Percentiles rank a stretch among this genome's conserved stretches.
These are phyloP conservation scores for Pleomassaria siparia DNA, from an alignment of 2,329 filamentous ascomycete species.

Conservation along the genomic window DNA sequence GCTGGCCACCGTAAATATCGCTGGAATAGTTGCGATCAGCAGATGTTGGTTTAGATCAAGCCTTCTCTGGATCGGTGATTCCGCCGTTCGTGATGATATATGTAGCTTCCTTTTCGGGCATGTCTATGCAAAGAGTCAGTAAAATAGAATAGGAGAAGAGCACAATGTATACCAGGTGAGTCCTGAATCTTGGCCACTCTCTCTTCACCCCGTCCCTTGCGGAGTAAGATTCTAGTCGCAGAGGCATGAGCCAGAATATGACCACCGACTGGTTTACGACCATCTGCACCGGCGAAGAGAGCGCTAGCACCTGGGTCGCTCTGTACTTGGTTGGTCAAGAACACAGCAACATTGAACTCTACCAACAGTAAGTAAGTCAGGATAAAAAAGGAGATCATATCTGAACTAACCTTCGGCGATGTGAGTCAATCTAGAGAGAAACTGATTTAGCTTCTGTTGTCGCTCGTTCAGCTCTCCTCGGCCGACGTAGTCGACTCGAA, in stretches of 20 bases:
- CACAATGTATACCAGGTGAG: constrained; percentile 57
- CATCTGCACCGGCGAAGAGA: constrained; percentile 67
- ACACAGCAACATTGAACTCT: constrained; percentile 66
- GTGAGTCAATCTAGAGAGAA: constrained; percentile 63
- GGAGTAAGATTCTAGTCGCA: constrained; percentile 64
- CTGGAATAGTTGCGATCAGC: neutral
- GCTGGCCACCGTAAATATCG: neutral
- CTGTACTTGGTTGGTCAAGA: constrained; percentile 69
- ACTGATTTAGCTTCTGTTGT: constrained; percentile 68
- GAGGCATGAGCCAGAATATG: constrained; percentile 71
- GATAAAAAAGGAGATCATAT: neutral
- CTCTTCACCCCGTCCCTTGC: constrained; percentile 70
- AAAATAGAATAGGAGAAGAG: neutral
- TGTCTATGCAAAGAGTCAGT: constrained; percentile 50
- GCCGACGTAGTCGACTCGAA: constrained; percentile 67
- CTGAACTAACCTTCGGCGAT: constrained; percentile 60
- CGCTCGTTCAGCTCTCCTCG: constrained; percentile 68
- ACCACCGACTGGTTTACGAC: constrained; percentile 66
- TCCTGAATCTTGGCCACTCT: constrained; percentile 70
- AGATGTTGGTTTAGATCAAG: constrained; percentile 34
- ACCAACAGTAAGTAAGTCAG: constrained; percentile 2
- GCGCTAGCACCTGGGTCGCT: constrained; percentile 69
- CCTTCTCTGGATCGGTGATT: constrained; percentile 68
- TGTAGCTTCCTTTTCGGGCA: constrained; percentile 68
- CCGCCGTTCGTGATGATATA: constrained; percentile 71